phyloP scores from a whole-genome alignment of 805 yeast genomes.

The Lipomyces yamadae region DNA sequence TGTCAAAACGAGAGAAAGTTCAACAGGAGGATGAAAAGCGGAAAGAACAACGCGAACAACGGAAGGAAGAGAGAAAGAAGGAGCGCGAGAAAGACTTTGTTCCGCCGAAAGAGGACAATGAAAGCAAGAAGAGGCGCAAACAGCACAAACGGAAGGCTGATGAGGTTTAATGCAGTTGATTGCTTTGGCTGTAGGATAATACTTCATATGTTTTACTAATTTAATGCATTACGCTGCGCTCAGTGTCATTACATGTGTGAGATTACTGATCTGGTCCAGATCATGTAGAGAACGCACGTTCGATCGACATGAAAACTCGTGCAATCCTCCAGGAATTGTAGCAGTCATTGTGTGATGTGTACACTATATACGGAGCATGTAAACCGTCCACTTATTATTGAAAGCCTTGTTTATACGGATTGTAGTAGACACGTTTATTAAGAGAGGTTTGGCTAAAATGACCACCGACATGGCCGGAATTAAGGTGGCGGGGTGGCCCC shows the following conservation, averaged over 20 bases:
- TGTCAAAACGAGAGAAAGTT: constrained; percentile 83
- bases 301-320: too few relatives aligned
- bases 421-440: too few relatives aligned
- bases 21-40: constrained; percentile 72
- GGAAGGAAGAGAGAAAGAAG: constrained; percentile 63
- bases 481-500: background rate
- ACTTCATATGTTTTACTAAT: background rate
- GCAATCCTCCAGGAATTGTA: too few relatives aligned
- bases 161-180: background rate
- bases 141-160: constrained; percentile 1
- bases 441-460: too few relatives aligned
- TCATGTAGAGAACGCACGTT: background rate
- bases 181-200: background rate
- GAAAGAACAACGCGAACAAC: constrained; percentile 75
- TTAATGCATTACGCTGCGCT: background rate
- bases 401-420: too few relatives aligned
- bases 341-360: too few relatives aligned
- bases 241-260: background rate
- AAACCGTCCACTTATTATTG: too few relatives aligned
- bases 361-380: too few relatives aligned
- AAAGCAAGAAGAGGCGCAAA: constrained; percentile 44
- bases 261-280: background rate
- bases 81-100: constrained; percentile 78
- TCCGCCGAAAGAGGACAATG: constrained; percentile 79
- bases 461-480: too few relatives aligned